Percentiles rank a stretch among this genome's conserved stretches.
phyloP scores from a whole-genome alignment of 129 eudicot species.

The Pittosporum tobira region DNA sequence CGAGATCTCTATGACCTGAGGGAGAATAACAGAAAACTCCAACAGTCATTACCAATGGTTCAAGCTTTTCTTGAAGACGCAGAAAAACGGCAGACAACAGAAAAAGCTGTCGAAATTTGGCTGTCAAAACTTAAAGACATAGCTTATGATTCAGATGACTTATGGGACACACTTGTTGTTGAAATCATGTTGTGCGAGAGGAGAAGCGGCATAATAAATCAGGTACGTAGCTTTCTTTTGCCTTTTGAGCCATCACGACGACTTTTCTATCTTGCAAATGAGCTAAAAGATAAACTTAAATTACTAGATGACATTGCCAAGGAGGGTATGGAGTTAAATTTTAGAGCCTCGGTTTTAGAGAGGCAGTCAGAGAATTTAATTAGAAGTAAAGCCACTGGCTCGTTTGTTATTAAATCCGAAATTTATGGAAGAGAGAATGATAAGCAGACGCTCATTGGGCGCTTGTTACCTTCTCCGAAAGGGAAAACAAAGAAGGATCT shows the following conservation, averaged over 20 bases:
- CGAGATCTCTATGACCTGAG: slow-evolving; percentile 4
- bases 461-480: slow-evolving; percentile 5
- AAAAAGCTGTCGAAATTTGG: slow-evolving; percentile 19
- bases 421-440: slow-evolving; percentile 25
- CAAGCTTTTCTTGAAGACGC: slow-evolving; percentile 29
- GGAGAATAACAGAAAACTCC: slow-evolving; percentile 15
- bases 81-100: slow-evolving; percentile 13
- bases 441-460: slow-evolving; percentile 5
- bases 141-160: slow-evolving; percentile 24
- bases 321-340: slow-evolving; percentile 5
- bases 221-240: slow-evolving; percentile 10
- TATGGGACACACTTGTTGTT: slow-evolving; percentile 16
- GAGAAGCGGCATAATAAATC: not conserved
- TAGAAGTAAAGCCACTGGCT: slow-evolving; percentile 15
- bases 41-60: slow-evolving; percentile 17
- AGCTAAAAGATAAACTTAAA: slow-evolving; percentile 10
- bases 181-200: not conserved
- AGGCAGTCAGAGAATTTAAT: slow-evolving; percentile 2
- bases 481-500: slow-evolving; percentile 11
- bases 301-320: slow-evolving; percentile 15
- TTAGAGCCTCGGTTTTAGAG: slow-evolving; percentile 6
- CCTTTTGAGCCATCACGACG: slow-evolving; percentile 5
- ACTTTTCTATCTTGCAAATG: slow-evolving; percentile 8
- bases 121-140: slow-evolving; percentile 23
- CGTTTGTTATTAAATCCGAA: slow-evolving; percentile 20